Evolutionary conservation across 164 flowering plant species (phyloP), one percentile per base, ranked within the genome.

Genomic region (Stephania japonica): DNA sequence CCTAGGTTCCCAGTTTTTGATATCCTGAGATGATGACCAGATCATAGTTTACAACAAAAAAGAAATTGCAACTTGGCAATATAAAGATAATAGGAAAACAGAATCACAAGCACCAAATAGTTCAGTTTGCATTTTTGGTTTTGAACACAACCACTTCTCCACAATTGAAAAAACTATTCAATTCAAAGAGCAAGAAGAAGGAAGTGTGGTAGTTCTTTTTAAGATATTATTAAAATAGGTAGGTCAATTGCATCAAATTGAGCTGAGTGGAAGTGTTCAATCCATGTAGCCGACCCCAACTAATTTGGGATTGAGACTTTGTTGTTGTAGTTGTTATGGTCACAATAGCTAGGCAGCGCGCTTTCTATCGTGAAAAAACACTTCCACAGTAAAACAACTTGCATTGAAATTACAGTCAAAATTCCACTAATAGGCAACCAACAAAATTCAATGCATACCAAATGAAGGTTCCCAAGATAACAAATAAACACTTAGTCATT

Each of bases 1-100:
- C 75, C 82, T 89, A 42, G 91, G 83, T 41, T 90, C 94, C 99
- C 97, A 93, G 61, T 79, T 86, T 80, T 86, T 87, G 63, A 89
- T 12, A 77, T 91, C 98, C 99, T 95, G 91, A 75, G 69, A 82
- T 32, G 38, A 32, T 32, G 38, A 32, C 16, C 53, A 47, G 16
- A 47, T 47, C 53, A 47, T 1, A 47, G 53, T 47, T 47, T 47
- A 47, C 53, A 47, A 47, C 53, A 9, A 47, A 14, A 47, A 14
- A 47, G 16, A 47, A 47, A 14, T 1, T 47, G 13, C 53, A 47
- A 47, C 53, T 32, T 32, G 38, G 38, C 38, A 32, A 32, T 32
- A 32, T 32, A 32, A 32, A 32, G 38, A 32, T 32, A 32, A 32
- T 32, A 32, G 38, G 0, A 32, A 32, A 32, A 32, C 38, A 32